These are phyloP conservation scores for Cryptomeria japonica DNA, from an alignment of 75 land plant species.

Conservation along the genomic window DNA sequence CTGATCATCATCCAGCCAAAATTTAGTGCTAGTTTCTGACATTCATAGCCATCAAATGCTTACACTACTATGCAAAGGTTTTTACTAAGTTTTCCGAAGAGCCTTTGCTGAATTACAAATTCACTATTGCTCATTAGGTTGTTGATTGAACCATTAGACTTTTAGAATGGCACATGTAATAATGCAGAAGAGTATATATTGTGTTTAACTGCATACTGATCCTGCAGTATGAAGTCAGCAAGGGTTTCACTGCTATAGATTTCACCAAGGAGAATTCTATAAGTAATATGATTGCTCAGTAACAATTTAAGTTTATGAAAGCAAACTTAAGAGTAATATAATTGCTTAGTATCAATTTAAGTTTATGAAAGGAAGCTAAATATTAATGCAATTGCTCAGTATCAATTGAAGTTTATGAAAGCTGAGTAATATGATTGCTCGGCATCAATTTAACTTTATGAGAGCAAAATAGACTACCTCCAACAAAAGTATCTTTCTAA, in stretches of 20 bases:
- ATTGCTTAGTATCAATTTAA: no score
- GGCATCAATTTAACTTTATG: background rate
- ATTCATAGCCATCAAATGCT: background rate
- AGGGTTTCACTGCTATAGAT: background rate
- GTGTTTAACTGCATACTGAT: background rate
- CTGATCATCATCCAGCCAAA: background rate
- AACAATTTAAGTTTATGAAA: background rate
- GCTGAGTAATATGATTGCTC: background rate
- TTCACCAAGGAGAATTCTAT: background rate
- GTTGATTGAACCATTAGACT: background rate
- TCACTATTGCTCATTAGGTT: background rate
- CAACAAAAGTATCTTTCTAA: background rate
- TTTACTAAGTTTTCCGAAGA: background rate
- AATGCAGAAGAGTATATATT: background rate
- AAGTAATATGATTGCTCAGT: background rate
- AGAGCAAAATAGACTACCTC: background rate
- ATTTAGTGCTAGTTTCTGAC: background rate
- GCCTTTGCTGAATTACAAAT: background rate
- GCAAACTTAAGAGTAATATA: background rate
- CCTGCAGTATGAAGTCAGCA: background rate
- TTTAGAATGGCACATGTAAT: background rate
- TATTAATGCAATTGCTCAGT: background rate
- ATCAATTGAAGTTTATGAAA: background rate
- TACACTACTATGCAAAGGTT: background rate
- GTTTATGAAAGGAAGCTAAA: background rate